phyloP scores from a whole-genome alignment of 345 rosid species.

The Syzygium grande region DNA sequence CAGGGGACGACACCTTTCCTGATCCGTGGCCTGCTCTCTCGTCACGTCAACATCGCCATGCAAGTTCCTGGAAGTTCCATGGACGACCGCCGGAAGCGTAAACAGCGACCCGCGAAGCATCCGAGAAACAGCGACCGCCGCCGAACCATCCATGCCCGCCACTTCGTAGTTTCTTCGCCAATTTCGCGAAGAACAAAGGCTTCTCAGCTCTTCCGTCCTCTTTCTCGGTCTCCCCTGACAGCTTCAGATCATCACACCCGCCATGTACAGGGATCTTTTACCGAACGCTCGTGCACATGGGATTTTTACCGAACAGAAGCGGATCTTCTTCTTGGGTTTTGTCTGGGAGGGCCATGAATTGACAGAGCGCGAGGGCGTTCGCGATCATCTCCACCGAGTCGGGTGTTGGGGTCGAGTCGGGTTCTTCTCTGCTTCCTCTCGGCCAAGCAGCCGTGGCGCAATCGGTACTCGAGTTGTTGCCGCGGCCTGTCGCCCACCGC shows the following conservation, averaged over 20 bases:
- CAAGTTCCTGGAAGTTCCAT: background rate
- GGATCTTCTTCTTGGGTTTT: too few relatives aligned
- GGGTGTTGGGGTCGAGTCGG: too few relatives aligned
- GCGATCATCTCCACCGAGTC: too few relatives aligned
- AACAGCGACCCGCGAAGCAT: too few relatives aligned
- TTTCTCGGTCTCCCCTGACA: background rate
- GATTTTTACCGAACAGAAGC: too few relatives aligned
- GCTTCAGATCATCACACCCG: too few relatives aligned
- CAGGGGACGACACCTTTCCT: background rate
- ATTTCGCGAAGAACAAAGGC: background rate
- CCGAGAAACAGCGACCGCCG: too few relatives aligned
- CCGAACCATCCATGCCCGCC: background rate
- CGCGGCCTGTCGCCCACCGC: background rate
- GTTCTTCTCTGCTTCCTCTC: background rate
- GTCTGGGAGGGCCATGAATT: too few relatives aligned
- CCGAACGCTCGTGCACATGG: too few relatives aligned
- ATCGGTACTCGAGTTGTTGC: background rate
- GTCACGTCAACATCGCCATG: background rate
- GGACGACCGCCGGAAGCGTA: background rate
- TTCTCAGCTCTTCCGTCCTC: background rate
- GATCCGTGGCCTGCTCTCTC: background rate
- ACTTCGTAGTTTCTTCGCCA: background rate
- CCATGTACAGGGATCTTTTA: too few relatives aligned
- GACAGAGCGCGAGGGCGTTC: too few relatives aligned
- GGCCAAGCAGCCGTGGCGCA: background rate